phyloP scores from a whole-genome alignment of 73 alveolate species.

The Breviolum minutum region DNA sequence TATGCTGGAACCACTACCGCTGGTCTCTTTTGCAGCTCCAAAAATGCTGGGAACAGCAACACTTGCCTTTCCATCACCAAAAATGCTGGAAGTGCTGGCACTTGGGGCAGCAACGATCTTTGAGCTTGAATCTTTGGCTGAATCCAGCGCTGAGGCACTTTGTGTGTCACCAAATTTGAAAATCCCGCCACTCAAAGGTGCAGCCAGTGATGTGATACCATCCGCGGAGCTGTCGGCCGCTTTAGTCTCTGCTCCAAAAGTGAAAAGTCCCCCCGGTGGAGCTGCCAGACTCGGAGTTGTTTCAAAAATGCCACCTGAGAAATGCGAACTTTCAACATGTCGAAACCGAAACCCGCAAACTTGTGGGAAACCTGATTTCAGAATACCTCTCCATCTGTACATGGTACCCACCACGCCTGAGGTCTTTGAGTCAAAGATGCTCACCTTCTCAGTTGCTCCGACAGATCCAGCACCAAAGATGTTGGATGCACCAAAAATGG shows the following conservation, averaged over 20 bases:
- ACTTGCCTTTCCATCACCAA: background rate
- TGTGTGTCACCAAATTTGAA: conserved; percentile 17
- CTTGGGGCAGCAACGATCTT: background rate
- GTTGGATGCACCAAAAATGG: conserved; percentile 1
- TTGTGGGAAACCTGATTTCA: no score
- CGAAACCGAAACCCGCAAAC: no score
- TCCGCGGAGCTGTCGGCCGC: background rate
- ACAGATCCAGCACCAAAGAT: background rate
- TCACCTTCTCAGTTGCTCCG: conserved; percentile 1
- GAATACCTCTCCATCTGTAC: no score
- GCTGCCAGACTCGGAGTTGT: background rate
- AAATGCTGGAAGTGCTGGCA: background rate
- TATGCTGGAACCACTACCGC: background rate
- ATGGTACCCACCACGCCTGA: no score
- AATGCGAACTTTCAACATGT: background rate
- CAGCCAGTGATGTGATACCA: background rate
- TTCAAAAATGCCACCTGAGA: background rate
- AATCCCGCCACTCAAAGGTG: conserved; percentile 4
- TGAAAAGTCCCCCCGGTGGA: background rate
- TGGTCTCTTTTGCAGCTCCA: conserved; percentile 11
- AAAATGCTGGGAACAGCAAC: background rate
- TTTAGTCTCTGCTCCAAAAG: background rate
- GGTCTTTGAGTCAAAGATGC: background rate
- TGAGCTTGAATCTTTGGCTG: background rate
- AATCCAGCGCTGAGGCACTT: background rate